Evolutionary conservation across 441 rosid genomes (phyloP).

Genomic region (Brassica balearica): DNA sequence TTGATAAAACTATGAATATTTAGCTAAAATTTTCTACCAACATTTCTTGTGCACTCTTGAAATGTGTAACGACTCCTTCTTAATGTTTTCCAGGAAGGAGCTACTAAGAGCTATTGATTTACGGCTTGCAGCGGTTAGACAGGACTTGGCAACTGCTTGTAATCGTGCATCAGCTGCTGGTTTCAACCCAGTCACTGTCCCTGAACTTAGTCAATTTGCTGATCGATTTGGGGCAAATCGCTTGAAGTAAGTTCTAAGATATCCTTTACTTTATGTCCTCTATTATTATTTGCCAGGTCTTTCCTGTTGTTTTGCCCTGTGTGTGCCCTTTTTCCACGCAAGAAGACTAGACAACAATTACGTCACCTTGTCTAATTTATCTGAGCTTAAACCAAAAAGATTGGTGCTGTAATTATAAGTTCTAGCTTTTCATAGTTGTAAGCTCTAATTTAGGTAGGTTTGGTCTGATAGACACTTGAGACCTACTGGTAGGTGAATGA

Average conservation of each 20-base stretch:
- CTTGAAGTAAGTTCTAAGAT: conserved; percentile 73
- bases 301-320: conserved; percentile 25
- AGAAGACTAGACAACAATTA: conserved; percentile 22
- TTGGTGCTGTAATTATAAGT: conserved; percentile 20
- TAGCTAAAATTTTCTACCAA: not conserved
- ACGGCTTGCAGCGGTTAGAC: conserved; percentile 79
- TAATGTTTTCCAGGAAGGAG: conserved; percentile 71
- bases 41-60: conserved; percentile 18
- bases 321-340: conserved; percentile 9
- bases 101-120: conserved; percentile 97
- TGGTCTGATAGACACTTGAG: conserved; percentile 46
- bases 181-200: conserved; percentile 70
- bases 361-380: conserved; percentile 14
- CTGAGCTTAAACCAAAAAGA: conserved; percentile 21
- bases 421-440: conserved; percentile 32
- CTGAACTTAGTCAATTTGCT: conserved; percentile 80
- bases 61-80: conserved; percentile 6
- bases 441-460: conserved; percentile 45
- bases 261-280: conserved; percentile 36
- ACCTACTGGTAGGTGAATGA: conserved; percentile 42
- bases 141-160: conserved; percentile 77
- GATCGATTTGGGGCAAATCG: conserved; percentile 88
- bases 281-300: not conserved
- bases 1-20: conserved; percentile 12
- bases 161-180: conserved; percentile 93